These are phyloP conservation scores for Heliamphora pulchella DNA, from an alignment of 179 eudicot species.

Conservation along the genomic window DNA sequence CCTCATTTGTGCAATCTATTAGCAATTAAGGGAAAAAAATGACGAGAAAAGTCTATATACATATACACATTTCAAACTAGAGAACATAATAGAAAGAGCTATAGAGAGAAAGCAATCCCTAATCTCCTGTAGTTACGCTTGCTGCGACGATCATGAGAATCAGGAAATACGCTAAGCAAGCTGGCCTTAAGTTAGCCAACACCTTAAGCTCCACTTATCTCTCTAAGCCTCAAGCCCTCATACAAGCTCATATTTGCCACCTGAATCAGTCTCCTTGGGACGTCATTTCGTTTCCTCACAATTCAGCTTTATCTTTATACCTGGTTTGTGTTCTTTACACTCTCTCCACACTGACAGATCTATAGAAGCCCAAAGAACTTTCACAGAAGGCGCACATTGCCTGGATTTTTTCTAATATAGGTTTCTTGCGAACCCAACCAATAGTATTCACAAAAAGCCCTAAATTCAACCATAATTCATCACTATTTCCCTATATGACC, in stretches of 20 bases:
- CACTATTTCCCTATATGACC: constrained; percentile 6
- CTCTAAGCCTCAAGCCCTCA: not conserved
- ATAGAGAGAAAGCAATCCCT: not conserved
- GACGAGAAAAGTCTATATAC: not conserved
- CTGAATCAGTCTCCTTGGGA: constrained; percentile 86
- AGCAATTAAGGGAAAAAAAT: not conserved
- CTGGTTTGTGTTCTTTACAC: constrained; percentile 15
- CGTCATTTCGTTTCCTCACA: constrained; percentile 28
- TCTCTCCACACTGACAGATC: constrained; percentile 12
- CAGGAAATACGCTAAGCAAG: not conserved
- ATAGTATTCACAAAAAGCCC: constrained; percentile 27
- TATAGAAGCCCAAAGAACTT: not conserved
- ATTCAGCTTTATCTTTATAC: constrained; percentile 12
- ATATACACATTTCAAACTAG: too few species aligned
- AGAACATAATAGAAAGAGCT: too few species aligned
- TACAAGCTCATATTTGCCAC: constrained; percentile 16
- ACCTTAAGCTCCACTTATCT: constrained; percentile 16
- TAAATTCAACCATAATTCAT: constrained; percentile 21
- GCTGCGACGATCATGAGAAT: not conserved
- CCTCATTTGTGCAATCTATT: not conserved
- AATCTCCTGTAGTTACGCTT: not conserved
- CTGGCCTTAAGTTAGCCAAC: not conserved
- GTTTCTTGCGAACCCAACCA: constrained; percentile 16
- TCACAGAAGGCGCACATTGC: not conserved
- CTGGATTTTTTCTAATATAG: constrained; percentile 14